phyloP scores from a whole-genome alignment of 83 land plant species.

The Isoetes engelmannii region DNA sequence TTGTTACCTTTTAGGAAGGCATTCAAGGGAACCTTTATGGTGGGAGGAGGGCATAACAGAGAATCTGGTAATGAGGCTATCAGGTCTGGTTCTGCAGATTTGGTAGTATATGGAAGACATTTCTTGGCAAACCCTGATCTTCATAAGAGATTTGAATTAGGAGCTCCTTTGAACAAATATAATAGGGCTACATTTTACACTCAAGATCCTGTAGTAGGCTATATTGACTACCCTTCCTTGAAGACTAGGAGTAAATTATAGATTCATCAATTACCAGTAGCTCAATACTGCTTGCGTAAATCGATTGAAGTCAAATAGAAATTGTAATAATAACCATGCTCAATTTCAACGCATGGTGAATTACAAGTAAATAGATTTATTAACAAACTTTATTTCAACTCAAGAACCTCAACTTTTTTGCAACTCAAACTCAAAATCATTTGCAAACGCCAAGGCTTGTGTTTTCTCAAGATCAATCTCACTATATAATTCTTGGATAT shows the following conservation, averaged over 20 bases:
- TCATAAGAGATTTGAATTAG: constrained; percentile 43
- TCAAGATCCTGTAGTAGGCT: constrained; percentile 44
- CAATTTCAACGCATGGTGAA: too few relatives aligned
- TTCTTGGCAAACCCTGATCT: constrained; percentile 63
- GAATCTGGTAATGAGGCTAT: constrained; percentile 47
- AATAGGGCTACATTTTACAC: constrained; percentile 41
- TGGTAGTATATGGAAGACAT: constrained; percentile 41
- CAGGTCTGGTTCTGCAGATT: constrained; percentile 35
- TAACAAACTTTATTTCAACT: too few relatives aligned
- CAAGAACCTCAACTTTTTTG: too few relatives aligned
- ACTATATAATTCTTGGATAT: too few relatives aligned
- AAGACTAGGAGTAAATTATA: background rate
- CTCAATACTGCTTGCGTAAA: too few relatives aligned
- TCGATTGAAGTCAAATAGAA: too few relatives aligned
- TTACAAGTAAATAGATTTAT: too few relatives aligned
- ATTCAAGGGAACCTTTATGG: constrained; percentile 43
- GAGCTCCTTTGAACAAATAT: constrained; percentile 48
- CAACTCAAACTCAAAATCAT: too few relatives aligned
- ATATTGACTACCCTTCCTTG: constrained; percentile 52
- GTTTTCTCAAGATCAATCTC: too few relatives aligned
- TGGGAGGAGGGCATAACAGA: constrained; percentile 39
- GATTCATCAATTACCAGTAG: too few relatives aligned
- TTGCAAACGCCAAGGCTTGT: too few relatives aligned
- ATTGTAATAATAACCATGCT: too few relatives aligned
- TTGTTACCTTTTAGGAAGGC: constrained; percentile 29